Conservation (phyloP, 306 rosid species). For the Ziziphus jujuba region DNA sequence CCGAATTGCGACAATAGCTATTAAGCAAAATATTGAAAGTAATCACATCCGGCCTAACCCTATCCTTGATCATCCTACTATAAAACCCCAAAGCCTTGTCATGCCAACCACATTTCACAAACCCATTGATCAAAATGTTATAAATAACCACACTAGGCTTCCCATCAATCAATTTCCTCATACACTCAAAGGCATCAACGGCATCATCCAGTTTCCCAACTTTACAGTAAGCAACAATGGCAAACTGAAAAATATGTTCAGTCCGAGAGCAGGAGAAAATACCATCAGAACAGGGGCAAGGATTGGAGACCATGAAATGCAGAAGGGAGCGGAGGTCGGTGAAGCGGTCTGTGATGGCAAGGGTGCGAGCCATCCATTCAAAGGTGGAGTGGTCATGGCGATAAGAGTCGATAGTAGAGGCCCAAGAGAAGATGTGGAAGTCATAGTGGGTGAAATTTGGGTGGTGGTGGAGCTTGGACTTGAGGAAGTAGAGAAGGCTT, state of each 20-base stretch:
- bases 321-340: slow-evolving; percentile 56
- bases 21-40: slow-evolving; percentile 86
- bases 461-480: slow-evolving; percentile 75
- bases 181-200: slow-evolving; percentile 45
- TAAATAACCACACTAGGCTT: slow-evolving; percentile 53
- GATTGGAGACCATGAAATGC: slow-evolving; percentile 46
- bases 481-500: slow-evolving; percentile 68
- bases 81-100: slow-evolving; percentile 57
- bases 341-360: slow-evolving; percentile 55
- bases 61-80: slow-evolving; percentile 39
- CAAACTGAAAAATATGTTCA: slow-evolving; percentile 52
- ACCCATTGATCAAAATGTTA: slow-evolving; percentile 71
- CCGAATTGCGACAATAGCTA: slow-evolving; percentile 61
- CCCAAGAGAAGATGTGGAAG: slow-evolving; percentile 87
- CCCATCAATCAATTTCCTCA: slow-evolving; percentile 72
- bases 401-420: slow-evolving; percentile 67
- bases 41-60: slow-evolving; percentile 70
- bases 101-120: slow-evolving; percentile 56
- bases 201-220: slow-evolving; percentile 59
- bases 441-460: slow-evolving; percentile 71
- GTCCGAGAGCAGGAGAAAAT: slow-evolving; percentile 75
- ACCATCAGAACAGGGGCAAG: slow-evolving; percentile 76
- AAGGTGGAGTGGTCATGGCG: slow-evolving; percentile 76
- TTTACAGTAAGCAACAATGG: slow-evolving; percentile 59
- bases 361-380: slow-evolving; percentile 78